Evolutionary conservation across 306 rosid genomes (phyloP).

Genomic region (Cicer yamashitae): DNA sequence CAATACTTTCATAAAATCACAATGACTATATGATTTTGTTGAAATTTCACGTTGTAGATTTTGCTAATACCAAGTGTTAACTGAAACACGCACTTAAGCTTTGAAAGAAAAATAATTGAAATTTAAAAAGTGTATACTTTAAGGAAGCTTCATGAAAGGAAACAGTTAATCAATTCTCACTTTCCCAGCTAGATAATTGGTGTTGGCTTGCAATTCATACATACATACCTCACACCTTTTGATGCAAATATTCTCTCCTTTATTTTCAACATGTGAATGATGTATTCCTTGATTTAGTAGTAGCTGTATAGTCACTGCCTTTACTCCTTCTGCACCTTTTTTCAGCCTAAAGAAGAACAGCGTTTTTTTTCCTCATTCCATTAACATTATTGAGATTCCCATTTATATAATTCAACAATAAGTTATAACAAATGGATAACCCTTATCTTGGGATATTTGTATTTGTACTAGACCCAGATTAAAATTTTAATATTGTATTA

Average conservation of each 20-base stretch:
- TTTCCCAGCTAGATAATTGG: slow-evolving; percentile 35
- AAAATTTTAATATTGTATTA: not conserved
- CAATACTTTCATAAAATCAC: not conserved
- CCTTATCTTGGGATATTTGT: not conserved
- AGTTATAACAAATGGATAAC: too few relatives aligned
- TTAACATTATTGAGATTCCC: not conserved
- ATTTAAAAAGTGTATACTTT: slow-evolving; percentile 30
- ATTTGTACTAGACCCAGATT: not conserved
- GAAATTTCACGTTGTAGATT: too few relatives aligned
- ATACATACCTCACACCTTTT: slow-evolving; percentile 39
- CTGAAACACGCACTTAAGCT: too few relatives aligned
- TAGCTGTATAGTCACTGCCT: slow-evolving; percentile 28
- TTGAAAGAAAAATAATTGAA: slow-evolving; percentile 10
- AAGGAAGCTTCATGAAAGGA: slow-evolving; percentile 45
- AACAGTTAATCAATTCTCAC: slow-evolving; percentile 22
- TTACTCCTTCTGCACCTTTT: slow-evolving; percentile 24
- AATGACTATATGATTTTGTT: too few relatives aligned
- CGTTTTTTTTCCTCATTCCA: slow-evolving; percentile 5
- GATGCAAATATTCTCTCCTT: slow-evolving; percentile 48
- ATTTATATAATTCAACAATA: too few relatives aligned
- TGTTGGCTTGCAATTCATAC: slow-evolving; percentile 39
- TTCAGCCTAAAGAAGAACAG: not conserved
- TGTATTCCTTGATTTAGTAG: slow-evolving; percentile 22
- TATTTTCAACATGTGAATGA: slow-evolving; percentile 37
- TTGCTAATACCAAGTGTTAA: too few relatives aligned